These are phyloP conservation scores for Ogataea naganishii DNA, from an alignment of 805 yeast species.

Conservation along the genomic window DNA sequence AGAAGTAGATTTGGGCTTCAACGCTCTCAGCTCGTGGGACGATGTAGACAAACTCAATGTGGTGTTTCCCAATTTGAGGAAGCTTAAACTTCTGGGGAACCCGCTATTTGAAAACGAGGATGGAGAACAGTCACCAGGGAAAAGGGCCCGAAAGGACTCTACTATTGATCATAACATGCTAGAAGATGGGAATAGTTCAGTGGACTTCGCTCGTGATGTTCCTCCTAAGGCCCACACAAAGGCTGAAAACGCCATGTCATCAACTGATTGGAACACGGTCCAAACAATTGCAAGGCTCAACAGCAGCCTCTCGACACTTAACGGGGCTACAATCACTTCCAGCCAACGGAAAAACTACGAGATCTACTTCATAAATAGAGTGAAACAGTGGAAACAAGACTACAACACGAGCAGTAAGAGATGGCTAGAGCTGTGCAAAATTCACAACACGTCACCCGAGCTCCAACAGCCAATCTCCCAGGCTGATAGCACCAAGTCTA, in stretches of 20 bases:
- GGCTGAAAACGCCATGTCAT: conserved; percentile 4
- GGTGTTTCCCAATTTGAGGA: conserved; percentile 31
- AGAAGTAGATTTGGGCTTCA: conserved; percentile 43
- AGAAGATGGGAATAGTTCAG: too few species aligned
- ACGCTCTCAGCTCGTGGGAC: conserved; percentile 37
- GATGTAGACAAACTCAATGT: conserved; percentile 35
- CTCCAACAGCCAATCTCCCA: background rate
- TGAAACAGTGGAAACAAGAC: conserved; percentile 22
- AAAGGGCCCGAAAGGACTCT: too few species aligned
- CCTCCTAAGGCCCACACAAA: too few species aligned
- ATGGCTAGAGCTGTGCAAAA: conserved; percentile 34
- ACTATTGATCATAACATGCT: too few species aligned
- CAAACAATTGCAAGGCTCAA: conserved; percentile 14
- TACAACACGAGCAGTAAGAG: conserved; percentile 18
- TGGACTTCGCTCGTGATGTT: too few species aligned
- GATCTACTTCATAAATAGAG: conserved; percentile 50
- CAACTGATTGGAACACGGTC: conserved; percentile 11
- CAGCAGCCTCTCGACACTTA: conserved; percentile 30
- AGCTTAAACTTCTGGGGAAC: conserved; percentile 43
- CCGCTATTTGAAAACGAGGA: conserved; percentile 37
- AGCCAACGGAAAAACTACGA: conserved; percentile 58
- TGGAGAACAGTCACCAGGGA: too few species aligned
- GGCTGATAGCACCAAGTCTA: conserved; percentile 2
- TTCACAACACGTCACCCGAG: conserved; percentile 23
- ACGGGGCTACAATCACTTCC: conserved; percentile 44